Evolutionary conservation across 2,329 filamentous ascomycete species (phyloP), one percentile per base, ranked within the genome.

Genomic region (Cladosporium halotolerans): DNA sequence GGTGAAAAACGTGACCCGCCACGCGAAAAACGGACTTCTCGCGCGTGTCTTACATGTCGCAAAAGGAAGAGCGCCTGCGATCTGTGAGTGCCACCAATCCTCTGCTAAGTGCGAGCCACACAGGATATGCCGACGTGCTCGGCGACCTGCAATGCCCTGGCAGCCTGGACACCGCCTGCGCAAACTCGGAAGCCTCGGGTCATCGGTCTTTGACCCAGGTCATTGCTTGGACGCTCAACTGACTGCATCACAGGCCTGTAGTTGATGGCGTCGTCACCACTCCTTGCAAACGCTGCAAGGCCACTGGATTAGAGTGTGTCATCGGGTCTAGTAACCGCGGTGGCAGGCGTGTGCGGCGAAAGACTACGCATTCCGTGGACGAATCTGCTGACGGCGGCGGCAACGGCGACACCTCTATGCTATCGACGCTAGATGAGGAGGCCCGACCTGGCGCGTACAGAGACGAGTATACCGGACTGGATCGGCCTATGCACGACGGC

Each of bases 311-410:
- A 49, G 79, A 82, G 56, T 83, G 80, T 63, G 73, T 83, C 9
- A 73, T 83, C 16, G 80, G 79, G 7, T 76, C 77, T 42, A 81
- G 78, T 45, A 82, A 82, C 62, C 76, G 80, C 52, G 80, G 80
- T 43, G 80, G 80, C 11, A 73, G 79, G 52, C 74, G 80, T 44
- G 75, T 82, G 44, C 38, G 51, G 28, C 28, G 51, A 3, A 53
- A 53, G 43, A 53, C 51, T 14, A 33, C 36, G 14, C 51, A 53
- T 16, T 42, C 43, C 1, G 45, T 47, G 3, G 39, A 42, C 36
- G 51, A 53, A 9, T 53, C 50, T 34, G 50, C 36, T 33, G 42
- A 46, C n/a, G 40, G 48, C 43, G 51, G 51, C 47, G 45, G 53
- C 23, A 45, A 53, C 47, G 45, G 53, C 23, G 48, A 51, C 16